Percentiles rank a stretch among this genome's conserved stretches.
These are phyloP conservation scores for Cicer arietinum DNA, from an alignment of 306 rosid species.

Conservation along the genomic window DNA sequence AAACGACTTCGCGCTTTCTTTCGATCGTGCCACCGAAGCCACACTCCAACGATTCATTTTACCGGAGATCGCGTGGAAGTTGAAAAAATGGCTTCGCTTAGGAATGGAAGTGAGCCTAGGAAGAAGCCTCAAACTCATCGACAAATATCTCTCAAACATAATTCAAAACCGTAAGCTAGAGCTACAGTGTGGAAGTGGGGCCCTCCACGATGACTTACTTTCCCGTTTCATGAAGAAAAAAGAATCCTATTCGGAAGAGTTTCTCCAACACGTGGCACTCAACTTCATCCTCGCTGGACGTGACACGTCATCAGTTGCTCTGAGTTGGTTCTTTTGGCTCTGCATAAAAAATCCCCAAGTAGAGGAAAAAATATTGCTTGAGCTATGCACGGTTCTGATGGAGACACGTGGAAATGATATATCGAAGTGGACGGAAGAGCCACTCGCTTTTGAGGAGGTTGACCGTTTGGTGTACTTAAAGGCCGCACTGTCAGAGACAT, in stretches of 20 bases:
- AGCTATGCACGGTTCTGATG: slow-evolving; percentile 65
- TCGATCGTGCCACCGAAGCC: slow-evolving; percentile 59
- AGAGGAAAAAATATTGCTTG: slow-evolving; percentile 71
- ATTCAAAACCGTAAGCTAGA: slow-evolving; percentile 71
- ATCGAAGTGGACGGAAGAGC: slow-evolving; percentile 65
- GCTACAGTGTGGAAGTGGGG: slow-evolving; percentile 40
- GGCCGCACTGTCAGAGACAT: slow-evolving; percentile 80
- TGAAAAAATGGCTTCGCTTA: slow-evolving; percentile 50
- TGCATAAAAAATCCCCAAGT: slow-evolving; percentile 57
- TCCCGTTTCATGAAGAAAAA: slow-evolving; percentile 90
- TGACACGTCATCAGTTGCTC: slow-evolving; percentile 83
- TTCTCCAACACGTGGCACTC: slow-evolving; percentile 83
- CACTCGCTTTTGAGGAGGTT: slow-evolving; percentile 77
- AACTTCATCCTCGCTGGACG: slow-evolving; percentile 97
- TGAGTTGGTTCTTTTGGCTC: slow-evolving; percentile 91
- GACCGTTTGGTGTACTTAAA: slow-evolving; percentile 77
- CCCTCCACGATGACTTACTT: slow-evolving; percentile 68
- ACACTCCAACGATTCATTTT: slow-evolving; percentile 52
- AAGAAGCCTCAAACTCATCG: slow-evolving; percentile 60
- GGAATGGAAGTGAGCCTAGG: slow-evolving; percentile 68
- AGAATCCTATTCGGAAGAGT: slow-evolving; percentile 66
- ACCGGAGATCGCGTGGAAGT: slow-evolving; percentile 50
- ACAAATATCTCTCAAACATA: slow-evolving; percentile 58
- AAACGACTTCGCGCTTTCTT: slow-evolving; percentile 47
- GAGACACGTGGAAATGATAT: slow-evolving; percentile 71